These are phyloP conservation scores for Ziziphus jujuba DNA, from an alignment of 306 rosid genomes.

Conservation along the genomic window DNA sequence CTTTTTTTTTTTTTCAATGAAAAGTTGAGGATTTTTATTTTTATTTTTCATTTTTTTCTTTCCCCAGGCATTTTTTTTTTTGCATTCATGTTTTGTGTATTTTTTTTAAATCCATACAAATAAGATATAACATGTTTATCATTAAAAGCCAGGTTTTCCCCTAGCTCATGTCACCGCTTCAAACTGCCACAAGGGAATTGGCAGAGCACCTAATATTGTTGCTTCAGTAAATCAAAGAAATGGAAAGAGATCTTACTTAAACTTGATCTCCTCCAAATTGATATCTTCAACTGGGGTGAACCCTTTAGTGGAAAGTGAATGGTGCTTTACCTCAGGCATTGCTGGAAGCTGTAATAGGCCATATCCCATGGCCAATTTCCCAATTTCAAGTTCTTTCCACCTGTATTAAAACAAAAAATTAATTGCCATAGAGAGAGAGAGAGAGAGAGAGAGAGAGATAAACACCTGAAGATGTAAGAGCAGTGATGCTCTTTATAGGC, in stretches of 20 bases:
- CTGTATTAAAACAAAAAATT: slow-evolving; percentile 32
- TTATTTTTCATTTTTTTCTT: no score
- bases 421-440: slow-evolving; percentile 17
- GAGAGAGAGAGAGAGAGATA: slow-evolving; percentile 6
- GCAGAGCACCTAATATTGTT: no score
- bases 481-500: slow-evolving; percentile 93
- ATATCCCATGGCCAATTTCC: slow-evolving; percentile 82
- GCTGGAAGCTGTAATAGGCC: slow-evolving; percentile 89
- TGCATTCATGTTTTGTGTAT: no score
- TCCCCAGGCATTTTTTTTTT: no score
- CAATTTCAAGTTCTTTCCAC: slow-evolving; percentile 96
- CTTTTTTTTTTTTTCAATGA: no score
- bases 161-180: no score
- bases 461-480: slow-evolving; percentile 80
- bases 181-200: no score
- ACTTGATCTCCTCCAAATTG: slow-evolving; percentile 74
- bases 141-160: no score
- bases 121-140: no score
- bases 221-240: neutral
- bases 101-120: no score
- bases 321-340: slow-evolving; percentile 74
- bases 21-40: no score
- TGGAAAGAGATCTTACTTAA: slow-evolving; percentile 51
- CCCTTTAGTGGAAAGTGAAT: slow-evolving; percentile 72
- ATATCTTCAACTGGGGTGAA: slow-evolving; percentile 70